Evolutionary conservation across 2,329 filamentous ascomycete genomes (phyloP).

Genomic region (Ophiostoma ulmi): DNA sequence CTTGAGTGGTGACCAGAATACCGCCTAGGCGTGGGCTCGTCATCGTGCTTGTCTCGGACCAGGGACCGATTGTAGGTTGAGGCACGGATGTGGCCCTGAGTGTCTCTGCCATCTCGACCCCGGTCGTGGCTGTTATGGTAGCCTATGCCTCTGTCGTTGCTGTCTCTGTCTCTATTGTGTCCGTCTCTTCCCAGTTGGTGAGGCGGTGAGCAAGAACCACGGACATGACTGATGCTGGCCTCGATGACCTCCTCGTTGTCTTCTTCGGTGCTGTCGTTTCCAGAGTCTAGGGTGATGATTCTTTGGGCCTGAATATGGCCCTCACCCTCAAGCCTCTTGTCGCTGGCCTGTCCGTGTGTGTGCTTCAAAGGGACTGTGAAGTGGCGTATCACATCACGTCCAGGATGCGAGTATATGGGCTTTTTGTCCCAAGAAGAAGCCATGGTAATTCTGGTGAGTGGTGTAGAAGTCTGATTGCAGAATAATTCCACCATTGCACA

Average conservation of each 20-base stretch:
- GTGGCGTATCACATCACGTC: neutral
- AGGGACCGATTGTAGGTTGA: neutral
- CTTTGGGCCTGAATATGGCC: neutral
- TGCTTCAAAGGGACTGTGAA: neutral
- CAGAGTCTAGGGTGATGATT: neutral
- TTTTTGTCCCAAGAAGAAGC: neutral
- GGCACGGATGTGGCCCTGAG: neutral
- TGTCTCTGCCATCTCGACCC: neutral
- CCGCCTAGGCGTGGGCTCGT: neutral
- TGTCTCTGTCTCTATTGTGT: neutral
- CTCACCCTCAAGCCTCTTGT: neutral
- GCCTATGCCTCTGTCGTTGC: neutral
- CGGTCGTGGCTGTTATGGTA: neutral
- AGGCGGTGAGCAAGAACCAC: neutral
- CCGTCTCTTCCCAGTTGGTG: neutral
- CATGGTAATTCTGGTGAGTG: neutral
- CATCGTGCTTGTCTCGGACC: neutral
- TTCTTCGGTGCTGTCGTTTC: conserved; percentile 2
- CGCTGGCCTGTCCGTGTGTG: neutral
- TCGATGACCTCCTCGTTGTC: neutral
- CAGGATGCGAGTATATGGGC: neutral
- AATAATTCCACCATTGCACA: neutral
- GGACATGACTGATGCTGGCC: neutral
- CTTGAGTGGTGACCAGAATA: neutral
- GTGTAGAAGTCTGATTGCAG: neutral